Evolutionary conservation across 2,329 filamentous ascomycete genomes (phyloP).

Genomic region (Atkinsonella hypoxylon): DNA sequence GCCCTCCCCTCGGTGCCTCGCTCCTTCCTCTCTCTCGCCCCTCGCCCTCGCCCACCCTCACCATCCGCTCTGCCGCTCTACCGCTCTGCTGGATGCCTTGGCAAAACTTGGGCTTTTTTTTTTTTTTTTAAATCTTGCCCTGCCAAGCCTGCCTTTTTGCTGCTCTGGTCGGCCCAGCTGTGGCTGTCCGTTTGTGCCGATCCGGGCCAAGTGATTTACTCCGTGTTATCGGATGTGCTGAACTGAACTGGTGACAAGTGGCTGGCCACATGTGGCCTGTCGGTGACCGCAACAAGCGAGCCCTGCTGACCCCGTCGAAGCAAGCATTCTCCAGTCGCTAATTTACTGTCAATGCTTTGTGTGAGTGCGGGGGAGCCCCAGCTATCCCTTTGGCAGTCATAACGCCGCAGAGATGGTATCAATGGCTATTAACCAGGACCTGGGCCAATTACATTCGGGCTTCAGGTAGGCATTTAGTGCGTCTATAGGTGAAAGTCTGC

Average conservation of each 20-base stretch:
- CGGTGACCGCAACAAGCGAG: conserved; percentile 3
- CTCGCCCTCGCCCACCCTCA: too few relatives aligned
- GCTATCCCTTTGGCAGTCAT: neutral
- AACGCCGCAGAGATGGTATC: too few relatives aligned
- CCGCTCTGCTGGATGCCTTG: too few relatives aligned
- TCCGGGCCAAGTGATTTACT: neutral
- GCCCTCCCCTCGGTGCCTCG: neutral
- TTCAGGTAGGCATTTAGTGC: too few relatives aligned
- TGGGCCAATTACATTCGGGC: too few relatives aligned
- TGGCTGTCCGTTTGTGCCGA: neutral
- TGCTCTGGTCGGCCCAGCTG: neutral
- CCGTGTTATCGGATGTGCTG: neutral
- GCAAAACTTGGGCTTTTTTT: neutral
- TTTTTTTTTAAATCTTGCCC: neutral
- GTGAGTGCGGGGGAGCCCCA: too few relatives aligned
- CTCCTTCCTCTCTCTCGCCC: neutral
- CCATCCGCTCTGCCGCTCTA: neutral
- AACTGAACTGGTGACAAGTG: neutral
- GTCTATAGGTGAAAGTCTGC: too few relatives aligned
- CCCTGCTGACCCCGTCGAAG: neutral
- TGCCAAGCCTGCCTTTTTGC: neutral
- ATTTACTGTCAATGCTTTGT: too few relatives aligned
- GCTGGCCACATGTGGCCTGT: conserved; percentile 5
- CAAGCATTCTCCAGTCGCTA: too few relatives aligned
- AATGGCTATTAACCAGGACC: too few relatives aligned